A percentile compares a stretch with the other conserved stretches of the same genome.
phyloP scores from a whole-genome alignment of 2,329 filamentous ascomycete species.

The Fusarium multiceps region DNA sequence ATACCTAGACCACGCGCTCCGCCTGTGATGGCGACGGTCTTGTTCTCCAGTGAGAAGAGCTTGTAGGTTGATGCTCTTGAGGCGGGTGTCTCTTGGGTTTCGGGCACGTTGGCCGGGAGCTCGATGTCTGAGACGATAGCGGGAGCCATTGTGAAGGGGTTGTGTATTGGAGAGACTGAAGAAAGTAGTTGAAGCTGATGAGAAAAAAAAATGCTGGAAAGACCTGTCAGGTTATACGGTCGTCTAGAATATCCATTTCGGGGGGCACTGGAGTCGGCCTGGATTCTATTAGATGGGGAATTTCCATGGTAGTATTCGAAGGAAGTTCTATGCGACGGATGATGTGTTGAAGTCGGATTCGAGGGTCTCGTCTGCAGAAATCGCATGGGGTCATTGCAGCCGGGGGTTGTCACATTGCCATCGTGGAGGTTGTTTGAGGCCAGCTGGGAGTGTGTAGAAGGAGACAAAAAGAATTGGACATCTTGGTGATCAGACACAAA shows the following conservation, averaged over 20 bases:
- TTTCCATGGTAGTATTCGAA: background rate
- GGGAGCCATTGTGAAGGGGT: slow-evolving; percentile 38
- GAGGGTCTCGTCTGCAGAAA: background rate
- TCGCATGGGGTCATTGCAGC: slow-evolving; percentile 26
- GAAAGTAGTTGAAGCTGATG: background rate
- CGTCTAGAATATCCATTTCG: slow-evolving; percentile 14
- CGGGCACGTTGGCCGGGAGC: slow-evolving; percentile 46
- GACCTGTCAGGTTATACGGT: slow-evolving; percentile 11
- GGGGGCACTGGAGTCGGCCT: background rate
- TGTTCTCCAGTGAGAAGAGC: slow-evolving; percentile 59
- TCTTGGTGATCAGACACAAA: background rate
- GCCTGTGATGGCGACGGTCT: slow-evolving; percentile 62
- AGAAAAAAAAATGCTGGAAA: background rate
- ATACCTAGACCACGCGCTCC: slow-evolving; percentile 64
- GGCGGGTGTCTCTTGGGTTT: slow-evolving; percentile 49
- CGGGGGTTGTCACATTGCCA: slow-evolving; percentile 19
- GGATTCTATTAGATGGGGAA: background rate
- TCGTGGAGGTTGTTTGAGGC: background rate
- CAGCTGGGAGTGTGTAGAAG: background rate
- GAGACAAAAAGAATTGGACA: background rate
- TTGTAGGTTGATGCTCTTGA: slow-evolving; percentile 43
- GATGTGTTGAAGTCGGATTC: slow-evolving; percentile 8
- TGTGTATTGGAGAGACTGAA: background rate
- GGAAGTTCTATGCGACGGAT: slow-evolving; percentile 34
- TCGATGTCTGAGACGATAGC: slow-evolving; percentile 48